Evolutionary conservation across 805 yeast species (phyloP), one percentile per base, ranked within the genome.

Genomic region (Cyberlindnera euphorbiiphila): DNA sequence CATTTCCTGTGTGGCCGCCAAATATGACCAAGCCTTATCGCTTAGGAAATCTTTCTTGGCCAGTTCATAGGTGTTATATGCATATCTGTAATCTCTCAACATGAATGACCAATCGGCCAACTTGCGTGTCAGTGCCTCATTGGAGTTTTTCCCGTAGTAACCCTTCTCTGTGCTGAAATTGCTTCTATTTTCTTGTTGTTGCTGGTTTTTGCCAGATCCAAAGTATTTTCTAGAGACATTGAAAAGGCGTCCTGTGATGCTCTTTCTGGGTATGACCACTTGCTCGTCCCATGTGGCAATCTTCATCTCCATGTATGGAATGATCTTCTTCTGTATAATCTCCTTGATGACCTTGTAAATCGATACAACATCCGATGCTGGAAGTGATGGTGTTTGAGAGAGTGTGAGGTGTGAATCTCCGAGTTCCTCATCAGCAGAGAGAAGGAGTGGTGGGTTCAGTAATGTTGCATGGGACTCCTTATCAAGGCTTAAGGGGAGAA

Each of bases 91-190:
- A 63, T 93, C 96, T 25, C 88, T 74, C n/a, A 89, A 62, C 78
- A 93, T 85, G 52, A 91, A 78, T 6, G 88, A 78, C 86, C 95
- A 86, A 58, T 93, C 98, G 0, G 95, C 98, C 19, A 91, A 65
- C 54, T 84, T 82, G 34, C 98, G 68, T 19, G 88, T 69, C 29
- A 76, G 69, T 54, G 85, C 83, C 50, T 87, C 96, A 1, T 80
- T 71, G 0, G 87, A 67, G 3, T 73, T 66, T 9, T 76, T 74
- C 29, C 73, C 61, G 54, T 87, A 88, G 48, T 67, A 76, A 16
- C 79, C 81, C 29, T 69, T 76, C 4, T 61, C 64, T 5, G 64
- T 46, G 52, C 74, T 74, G 59, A 71, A 85, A 34, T 62, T 56
- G 22, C 65, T 47, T 6, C 56, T 47, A 10, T 48, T 41, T 21